Percentiles rank a stretch among this genome's conserved stretches.
Conservation (phyloP, 1,139 yeast genomes). For the Saccharomyces hybrid region DNA sequence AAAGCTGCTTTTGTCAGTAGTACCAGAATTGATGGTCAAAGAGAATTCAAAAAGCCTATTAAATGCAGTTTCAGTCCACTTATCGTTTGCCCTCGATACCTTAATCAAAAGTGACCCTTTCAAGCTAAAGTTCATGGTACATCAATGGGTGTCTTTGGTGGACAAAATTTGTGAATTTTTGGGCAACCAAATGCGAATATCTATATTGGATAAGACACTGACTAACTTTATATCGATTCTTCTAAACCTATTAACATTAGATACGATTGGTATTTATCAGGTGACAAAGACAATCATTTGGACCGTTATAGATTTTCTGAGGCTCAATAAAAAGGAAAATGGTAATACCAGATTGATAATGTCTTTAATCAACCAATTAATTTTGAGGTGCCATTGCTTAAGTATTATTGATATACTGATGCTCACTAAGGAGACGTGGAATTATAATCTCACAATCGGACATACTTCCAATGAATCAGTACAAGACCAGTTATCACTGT, state of each 20-base stretch:
- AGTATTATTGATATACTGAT: constrained; percentile 12
- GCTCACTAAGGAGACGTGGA: constrained; percentile 16
- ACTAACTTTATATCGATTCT: constrained; percentile 18
- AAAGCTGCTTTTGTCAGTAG: constrained; percentile 16
- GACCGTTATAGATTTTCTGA: constrained; percentile 11
- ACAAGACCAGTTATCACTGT: constrained; percentile 17
- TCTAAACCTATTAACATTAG: constrained; percentile 15
- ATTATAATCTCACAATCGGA: constrained; percentile 13
- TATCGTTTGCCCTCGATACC: constrained; percentile 18
- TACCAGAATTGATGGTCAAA: constrained; percentile 22
- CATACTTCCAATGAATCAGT: constrained; percentile 14
- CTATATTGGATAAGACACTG: constrained; percentile 16
- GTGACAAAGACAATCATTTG: constrained; percentile 11
- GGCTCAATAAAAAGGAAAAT: constrained; percentile 16
- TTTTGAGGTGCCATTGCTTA: constrained; percentile 18
- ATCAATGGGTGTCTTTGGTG: constrained; percentile 21
- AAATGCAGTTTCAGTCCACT: constrained; percentile 20
- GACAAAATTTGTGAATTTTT: constrained; percentile 12
- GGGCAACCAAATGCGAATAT: constrained; percentile 9
- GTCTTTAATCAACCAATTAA: constrained; percentile 15
- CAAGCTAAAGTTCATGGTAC: constrained; percentile 19
- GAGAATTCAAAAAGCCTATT: constrained; percentile 10
- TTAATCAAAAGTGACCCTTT: constrained; percentile 20
- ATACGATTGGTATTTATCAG: constrained; percentile 17
- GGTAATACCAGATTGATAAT: constrained; percentile 19